Percentiles rank a stretch among this genome's conserved stretches.
These are phyloP conservation scores for Mycothermus thermophilus DNA, from an alignment of 495 filamentous ascomycete genomes.

Conservation along the genomic window DNA sequence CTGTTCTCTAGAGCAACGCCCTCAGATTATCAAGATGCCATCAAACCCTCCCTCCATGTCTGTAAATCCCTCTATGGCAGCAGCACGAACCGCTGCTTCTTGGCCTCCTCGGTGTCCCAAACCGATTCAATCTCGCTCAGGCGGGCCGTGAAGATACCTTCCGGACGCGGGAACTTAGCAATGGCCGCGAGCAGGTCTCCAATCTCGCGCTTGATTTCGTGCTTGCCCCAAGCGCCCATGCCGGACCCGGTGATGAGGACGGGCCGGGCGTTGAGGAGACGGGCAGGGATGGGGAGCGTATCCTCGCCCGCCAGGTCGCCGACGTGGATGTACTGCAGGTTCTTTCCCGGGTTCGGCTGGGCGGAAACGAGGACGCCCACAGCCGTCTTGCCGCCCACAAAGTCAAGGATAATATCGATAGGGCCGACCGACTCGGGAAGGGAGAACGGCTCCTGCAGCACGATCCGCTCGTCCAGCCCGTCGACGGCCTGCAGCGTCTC, in stretches of 20 bases:
- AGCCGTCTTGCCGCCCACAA: conserved; percentile 2
- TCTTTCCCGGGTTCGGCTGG: conserved; percentile 2
- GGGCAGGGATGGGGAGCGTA: conserved; percentile 3
- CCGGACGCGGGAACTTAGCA: conserved; percentile 1
- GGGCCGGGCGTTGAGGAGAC: conserved; percentile 5
- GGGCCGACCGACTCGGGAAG: conserved; percentile 1
- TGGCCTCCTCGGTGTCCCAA: conserved; percentile 2
- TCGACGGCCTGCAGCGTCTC: not conserved
- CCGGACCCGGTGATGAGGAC: conserved; percentile 2
- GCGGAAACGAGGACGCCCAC: not conserved
- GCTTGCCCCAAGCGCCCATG: conserved; percentile 5
- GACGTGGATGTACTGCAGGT: conserved; percentile 6
- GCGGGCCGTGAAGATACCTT: not conserved
- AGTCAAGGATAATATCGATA: conserved; percentile 4
- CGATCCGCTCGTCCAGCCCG: conserved; percentile 2
- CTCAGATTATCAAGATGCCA: too few relatives aligned
- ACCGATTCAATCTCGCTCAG: not conserved
- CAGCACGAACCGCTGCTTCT: conserved; percentile 2
- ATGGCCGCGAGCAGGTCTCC: conserved; percentile 1
- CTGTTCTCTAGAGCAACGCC: too few relatives aligned
- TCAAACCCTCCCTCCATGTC: too few relatives aligned
- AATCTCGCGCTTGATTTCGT: conserved; percentile 3
- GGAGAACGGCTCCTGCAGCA: conserved; percentile 1
- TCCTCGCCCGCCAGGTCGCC: conserved; percentile 5
- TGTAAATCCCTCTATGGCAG: too few relatives aligned